These are phyloP conservation scores for Conticribra weissflogii DNA, from an alignment of 108 stramenopile genomes.

Conservation along the genomic window DNA sequence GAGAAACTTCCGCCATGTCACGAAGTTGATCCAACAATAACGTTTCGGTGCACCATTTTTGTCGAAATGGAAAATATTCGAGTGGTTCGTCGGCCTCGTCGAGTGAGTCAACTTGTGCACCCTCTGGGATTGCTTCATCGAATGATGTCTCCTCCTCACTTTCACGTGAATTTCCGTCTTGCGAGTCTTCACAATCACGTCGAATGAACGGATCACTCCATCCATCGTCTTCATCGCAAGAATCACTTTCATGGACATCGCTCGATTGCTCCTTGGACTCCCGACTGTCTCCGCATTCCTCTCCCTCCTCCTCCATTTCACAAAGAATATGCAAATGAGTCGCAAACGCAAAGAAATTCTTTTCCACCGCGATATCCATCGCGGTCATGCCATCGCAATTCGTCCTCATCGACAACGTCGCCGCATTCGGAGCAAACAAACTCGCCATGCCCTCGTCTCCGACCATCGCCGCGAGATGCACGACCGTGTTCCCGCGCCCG, in stretches of 20 bases:
- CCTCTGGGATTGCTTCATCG: no score
- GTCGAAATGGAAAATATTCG: no score
- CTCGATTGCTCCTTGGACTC: neutral
- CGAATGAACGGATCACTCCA: no score
- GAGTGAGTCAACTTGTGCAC: no score
- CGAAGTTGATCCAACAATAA: no score
- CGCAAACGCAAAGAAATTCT: conserved; percentile 19
- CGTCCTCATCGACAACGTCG: neutral
- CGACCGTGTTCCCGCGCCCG: conserved; percentile 25
- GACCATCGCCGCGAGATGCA: conserved; percentile 26
- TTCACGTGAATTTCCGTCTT: no score
- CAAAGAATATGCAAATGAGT: conserved; percentile 16
- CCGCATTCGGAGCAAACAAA: conserved; percentile 35
- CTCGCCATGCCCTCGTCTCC: conserved; percentile 39
- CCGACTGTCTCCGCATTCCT: neutral
- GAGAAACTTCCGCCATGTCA: conserved; percentile 12
- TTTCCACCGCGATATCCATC: conserved; percentile 25
- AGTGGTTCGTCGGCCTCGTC: no score
- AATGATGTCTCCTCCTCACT: no score
- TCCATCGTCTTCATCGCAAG: neutral
- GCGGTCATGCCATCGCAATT: conserved; percentile 28
- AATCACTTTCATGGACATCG: neutral
- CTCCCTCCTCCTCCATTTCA: conserved; percentile 6
- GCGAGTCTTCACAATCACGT: no score
- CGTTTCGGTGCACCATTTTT: no score